Percentiles rank a stretch among this genome's conserved stretches.
phyloP scores from a whole-genome alignment of 306 rosid species.

The Lathyrus sativus region DNA sequence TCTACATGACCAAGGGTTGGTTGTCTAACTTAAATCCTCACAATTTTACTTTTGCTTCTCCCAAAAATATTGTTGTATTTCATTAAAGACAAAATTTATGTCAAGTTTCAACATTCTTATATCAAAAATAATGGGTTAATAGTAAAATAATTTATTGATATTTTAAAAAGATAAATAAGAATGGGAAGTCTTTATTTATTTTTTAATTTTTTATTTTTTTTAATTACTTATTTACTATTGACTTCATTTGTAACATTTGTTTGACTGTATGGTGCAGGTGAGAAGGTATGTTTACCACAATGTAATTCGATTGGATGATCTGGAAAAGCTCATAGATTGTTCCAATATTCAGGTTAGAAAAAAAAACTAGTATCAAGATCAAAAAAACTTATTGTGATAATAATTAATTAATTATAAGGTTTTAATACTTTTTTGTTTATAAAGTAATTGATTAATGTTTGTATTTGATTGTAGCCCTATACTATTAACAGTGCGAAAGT shows the following conservation, averaged over 20 bases:
- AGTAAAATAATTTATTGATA: no score
- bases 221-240: constrained; percentile 20
- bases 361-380: not conserved
- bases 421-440: no score
- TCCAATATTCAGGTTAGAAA: constrained; percentile 75
- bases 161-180: not conserved
- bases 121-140: constrained; percentile 12
- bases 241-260: constrained; percentile 7
- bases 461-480: constrained; percentile 68
- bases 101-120: not conserved
- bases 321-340: constrained; percentile 89
- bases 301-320: constrained; percentile 84
- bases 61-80: not conserved
- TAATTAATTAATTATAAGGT: not conserved
- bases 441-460: constrained; percentile 28
- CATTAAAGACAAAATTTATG: not conserved
- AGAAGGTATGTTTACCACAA: constrained; percentile 95
- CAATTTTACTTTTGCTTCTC: not conserved
- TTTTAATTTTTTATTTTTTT: no score
- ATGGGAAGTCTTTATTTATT: not conserved
- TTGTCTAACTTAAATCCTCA: constrained; percentile 21
- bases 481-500: constrained; percentile 93
- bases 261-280: constrained; percentile 56
- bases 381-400: no score
- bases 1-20: not conserved